A percentile compares a stretch with the other conserved stretches of the same genome.
Evolutionary conservation across 2,329 filamentous ascomycete genomes (phyloP).

Genomic region (Fusarium mexicanum): DNA sequence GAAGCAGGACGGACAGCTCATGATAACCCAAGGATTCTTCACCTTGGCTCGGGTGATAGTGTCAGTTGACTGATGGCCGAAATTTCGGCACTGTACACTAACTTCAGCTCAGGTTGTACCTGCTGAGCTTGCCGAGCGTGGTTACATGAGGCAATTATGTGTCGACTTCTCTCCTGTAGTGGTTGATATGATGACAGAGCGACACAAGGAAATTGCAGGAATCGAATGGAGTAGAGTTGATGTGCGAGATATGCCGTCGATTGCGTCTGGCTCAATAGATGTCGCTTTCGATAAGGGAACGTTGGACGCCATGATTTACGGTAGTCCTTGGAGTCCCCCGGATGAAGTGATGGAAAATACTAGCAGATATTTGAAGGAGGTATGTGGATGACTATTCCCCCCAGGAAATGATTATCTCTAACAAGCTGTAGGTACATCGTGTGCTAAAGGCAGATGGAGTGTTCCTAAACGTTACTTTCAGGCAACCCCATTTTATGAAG

Average conservation of each 20-base stretch:
- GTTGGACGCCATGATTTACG: neutral
- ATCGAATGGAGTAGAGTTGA: neutral
- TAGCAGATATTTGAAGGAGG: neutral
- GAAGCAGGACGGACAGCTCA: neutral
- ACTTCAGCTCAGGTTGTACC: neutral
- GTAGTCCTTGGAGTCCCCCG: neutral
- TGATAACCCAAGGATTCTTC: neutral
- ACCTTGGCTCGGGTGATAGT: neutral
- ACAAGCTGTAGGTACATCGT: neutral
- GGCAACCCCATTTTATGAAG: neutral
- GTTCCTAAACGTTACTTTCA: neutral
- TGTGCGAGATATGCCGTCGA: neutral
- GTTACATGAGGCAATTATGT: neutral
- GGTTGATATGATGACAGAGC: neutral
- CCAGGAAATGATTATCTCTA: neutral
- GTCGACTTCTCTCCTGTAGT: neutral
- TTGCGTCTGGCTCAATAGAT: neutral
- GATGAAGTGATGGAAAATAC: neutral
- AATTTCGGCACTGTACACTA: rapidly evolving
- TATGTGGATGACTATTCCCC: neutral
- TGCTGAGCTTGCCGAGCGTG: neutral
- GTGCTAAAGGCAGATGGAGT: neutral
- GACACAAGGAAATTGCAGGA: neutral
- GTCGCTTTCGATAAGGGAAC: conserved; percentile 4
- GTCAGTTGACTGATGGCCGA: neutral